These are phyloP conservation scores for Neohortaea acidophila DNA, from an alignment of 495 filamentous ascomycete species.

Conservation along the genomic window DNA sequence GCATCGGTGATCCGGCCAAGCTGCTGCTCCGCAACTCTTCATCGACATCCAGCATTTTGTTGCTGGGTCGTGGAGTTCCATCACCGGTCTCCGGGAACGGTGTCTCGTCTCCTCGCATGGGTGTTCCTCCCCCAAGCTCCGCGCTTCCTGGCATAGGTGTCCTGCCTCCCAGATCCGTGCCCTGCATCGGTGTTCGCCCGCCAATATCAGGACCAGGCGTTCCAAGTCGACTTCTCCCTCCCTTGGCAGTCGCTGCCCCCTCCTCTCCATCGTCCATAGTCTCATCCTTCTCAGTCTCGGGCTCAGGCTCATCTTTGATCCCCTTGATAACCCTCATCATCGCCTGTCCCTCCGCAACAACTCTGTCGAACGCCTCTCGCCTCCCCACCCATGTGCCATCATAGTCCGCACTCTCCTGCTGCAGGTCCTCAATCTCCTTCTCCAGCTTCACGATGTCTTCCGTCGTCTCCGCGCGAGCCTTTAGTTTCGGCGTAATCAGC, in stretches of 20 bases:
- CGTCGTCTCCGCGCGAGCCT: conserved; percentile 68
- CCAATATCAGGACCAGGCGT: conserved; percentile 61
- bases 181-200: too few species aligned
- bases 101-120: conserved; percentile 25
- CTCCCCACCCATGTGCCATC: conserved; percentile 72
- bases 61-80: neutral
- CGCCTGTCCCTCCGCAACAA: conserved; percentile 81
- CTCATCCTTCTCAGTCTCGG: conserved; percentile 47
- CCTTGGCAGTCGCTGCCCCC: conserved; percentile 37
- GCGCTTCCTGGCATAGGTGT: conserved; percentile 6
- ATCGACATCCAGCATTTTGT: conserved; percentile 6
- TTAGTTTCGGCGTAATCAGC: conserved; percentile 70
- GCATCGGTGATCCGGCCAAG: neutral
- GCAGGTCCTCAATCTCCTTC: conserved; percentile 74
- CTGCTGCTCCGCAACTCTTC: neutral
- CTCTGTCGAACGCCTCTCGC: conserved; percentile 71
- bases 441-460: conserved; percentile 63
- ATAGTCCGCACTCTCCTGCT: conserved; percentile 69
- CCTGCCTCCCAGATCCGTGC: conserved; percentile 33
- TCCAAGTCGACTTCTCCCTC: conserved; percentile 37
- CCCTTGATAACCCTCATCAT: conserved; percentile 75
- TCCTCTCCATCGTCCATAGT: conserved; percentile 60
- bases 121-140: conserved; percentile 29
- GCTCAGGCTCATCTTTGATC: conserved; percentile 76
- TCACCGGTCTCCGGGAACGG: neutral